Conservation (phyloP, 2,329 filamentous ascomycete genomes). For the Penicillium sp. region DNA sequence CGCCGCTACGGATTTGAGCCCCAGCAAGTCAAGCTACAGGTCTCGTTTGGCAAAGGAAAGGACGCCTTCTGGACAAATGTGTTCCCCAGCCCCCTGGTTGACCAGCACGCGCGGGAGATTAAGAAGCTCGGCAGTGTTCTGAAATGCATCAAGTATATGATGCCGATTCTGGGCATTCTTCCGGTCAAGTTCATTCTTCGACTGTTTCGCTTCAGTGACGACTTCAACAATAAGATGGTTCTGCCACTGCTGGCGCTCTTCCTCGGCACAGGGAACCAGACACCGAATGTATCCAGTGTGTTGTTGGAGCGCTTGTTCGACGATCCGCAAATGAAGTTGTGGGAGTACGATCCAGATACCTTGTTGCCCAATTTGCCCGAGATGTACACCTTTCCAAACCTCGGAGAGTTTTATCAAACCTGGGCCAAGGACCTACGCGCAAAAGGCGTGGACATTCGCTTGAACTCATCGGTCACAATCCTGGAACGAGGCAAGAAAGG, state of each 20-base stretch:
- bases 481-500: slow-evolving; percentile 54
- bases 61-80: slow-evolving; percentile 65
- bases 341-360: slow-evolving; percentile 59
- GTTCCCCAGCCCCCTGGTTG: slow-evolving; percentile 59
- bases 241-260: slow-evolving; percentile 73
- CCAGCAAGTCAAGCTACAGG: slow-evolving; percentile 60
- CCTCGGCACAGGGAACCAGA: slow-evolving; percentile 73
- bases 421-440: slow-evolving; percentile 56
- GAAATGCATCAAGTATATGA: slow-evolving; percentile 57
- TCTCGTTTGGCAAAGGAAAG: slow-evolving; percentile 61
- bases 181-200: slow-evolving; percentile 66
- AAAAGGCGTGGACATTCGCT: slow-evolving; percentile 58
- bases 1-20: slow-evolving; percentile 58
- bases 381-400: slow-evolving; percentile 64
- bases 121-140: slow-evolving; percentile 57
- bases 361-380: slow-evolving; percentile 57
- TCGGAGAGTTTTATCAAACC: slow-evolving; percentile 58
- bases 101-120: slow-evolving; percentile 59
- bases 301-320: slow-evolving; percentile 65
- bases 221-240: slow-evolving; percentile 71
- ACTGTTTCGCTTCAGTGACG: slow-evolving; percentile 68
- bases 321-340: slow-evolving; percentile 61
- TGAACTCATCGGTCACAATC: slow-evolving; percentile 42
- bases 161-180: slow-evolving; percentile 58
- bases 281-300: slow-evolving; percentile 68